These are phyloP conservation scores for Solanum appendiculatum DNA, from an alignment of 257 asterid species.

Conservation along the genomic window DNA sequence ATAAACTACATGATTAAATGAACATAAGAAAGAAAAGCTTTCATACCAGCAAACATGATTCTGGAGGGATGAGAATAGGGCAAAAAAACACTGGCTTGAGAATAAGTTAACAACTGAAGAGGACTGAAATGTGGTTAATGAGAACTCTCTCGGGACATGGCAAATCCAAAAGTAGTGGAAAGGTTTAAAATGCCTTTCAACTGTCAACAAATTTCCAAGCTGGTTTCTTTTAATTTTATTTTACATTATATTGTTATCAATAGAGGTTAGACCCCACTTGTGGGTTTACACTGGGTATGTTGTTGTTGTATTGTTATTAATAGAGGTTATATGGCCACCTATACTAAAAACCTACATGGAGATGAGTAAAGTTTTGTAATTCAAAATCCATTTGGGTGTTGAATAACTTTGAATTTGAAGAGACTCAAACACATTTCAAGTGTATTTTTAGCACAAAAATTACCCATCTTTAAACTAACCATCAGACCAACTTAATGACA, in stretches of 20 bases:
- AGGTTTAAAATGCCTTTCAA: background rate
- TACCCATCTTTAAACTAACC: too few species aligned
- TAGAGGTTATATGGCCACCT: background rate
- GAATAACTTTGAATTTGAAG: conserved; percentile 21
- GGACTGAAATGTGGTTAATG: background rate
- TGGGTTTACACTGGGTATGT: too few species aligned
- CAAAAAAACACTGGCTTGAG: too few species aligned
- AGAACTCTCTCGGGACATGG: background rate
- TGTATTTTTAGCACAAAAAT: too few species aligned
- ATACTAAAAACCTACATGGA: conserved; percentile 4
- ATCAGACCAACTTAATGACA: too few species aligned
- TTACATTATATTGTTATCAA: background rate
- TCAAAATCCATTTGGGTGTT: background rate
- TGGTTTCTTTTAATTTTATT: too few species aligned
- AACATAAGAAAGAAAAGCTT: too few species aligned
- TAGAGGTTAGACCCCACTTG: background rate
- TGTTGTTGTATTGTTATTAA: background rate
- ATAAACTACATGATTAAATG: background rate
- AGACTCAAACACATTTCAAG: too few species aligned
- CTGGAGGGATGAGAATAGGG: background rate
- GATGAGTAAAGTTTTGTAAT: background rate
- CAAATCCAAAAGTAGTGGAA: background rate
- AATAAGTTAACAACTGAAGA: background rate
- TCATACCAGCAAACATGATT: background rate
- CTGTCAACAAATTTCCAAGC: background rate